Conservation (phyloP, 805 yeast species). For the Lipomyces yamadae region DNA sequence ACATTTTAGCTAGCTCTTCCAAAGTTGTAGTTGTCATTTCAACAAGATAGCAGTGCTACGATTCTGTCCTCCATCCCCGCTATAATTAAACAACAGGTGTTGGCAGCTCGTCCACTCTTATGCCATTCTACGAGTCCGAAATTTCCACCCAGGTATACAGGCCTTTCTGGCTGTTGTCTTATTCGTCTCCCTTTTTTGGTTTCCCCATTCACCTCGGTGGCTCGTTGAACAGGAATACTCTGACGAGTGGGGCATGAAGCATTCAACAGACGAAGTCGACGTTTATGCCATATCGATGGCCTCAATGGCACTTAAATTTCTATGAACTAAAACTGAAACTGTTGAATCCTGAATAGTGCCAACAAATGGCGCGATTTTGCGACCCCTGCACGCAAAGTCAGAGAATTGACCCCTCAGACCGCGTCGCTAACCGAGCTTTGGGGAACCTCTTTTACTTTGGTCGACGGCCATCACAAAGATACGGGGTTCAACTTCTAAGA, state of each 20-base stretch:
- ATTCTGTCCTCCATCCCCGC: no score
- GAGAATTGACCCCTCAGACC: neutral
- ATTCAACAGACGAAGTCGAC: neutral
- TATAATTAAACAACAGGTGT: no score
- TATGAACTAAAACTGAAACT: no score
- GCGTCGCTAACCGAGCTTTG: neutral
- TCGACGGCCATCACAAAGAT: constrained; percentile 1
- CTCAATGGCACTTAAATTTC: neutral
- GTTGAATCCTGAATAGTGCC: neutral
- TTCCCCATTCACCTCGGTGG: no score
- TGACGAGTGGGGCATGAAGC: constrained; percentile 1
- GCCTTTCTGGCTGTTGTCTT: no score
- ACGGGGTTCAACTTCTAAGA: neutral
- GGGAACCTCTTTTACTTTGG: neutral
- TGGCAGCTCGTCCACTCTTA: no score
- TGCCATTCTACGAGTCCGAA: no score
- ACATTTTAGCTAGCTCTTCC: no score
- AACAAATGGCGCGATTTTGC: neutral
- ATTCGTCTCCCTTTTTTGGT: no score
- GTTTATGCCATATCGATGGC: neutral
- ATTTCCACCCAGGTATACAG: no score
- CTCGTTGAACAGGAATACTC: neutral
- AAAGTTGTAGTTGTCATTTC: no score
- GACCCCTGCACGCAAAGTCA: neutral
- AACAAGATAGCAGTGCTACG: no score